Conservation (phyloP, 2,329 filamentous ascomycete species). For the Scytalidium lignicola region DNA sequence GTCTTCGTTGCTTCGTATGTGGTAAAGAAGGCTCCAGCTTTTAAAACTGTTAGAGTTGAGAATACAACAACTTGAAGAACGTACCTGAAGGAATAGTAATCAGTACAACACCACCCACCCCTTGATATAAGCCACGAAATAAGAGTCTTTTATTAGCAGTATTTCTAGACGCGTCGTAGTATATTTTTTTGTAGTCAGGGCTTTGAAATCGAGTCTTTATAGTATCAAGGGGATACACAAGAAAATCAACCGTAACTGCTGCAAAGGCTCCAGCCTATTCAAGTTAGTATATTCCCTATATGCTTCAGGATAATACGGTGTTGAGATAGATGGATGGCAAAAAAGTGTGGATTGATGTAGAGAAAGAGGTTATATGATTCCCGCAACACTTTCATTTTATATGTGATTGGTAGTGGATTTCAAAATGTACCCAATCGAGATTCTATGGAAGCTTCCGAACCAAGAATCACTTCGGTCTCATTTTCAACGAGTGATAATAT, state of each 20-base stretch:
- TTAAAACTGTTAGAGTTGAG: conserved; percentile 13
- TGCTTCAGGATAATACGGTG: too few species aligned
- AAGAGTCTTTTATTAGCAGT: conserved; percentile 49
- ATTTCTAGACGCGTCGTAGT: conserved; percentile 51
- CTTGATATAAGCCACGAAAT: conserved; percentile 78
- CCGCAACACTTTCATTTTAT: too few species aligned
- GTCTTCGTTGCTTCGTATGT: conserved; percentile 77
- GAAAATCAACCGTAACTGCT: conserved; percentile 78
- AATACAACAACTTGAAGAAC: conserved; percentile 8
- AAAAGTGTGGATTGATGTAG: too few species aligned
- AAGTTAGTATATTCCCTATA: conserved; percentile 8
- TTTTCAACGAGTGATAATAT: too few species aligned
- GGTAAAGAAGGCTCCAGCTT: conserved; percentile 82
- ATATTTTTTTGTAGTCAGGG: conserved; percentile 65
- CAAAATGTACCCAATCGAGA: too few species aligned
- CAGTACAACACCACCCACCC: conserved; percentile 77
- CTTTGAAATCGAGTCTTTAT: conserved; percentile 84
- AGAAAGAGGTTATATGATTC: too few species aligned
- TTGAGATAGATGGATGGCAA: too few species aligned
- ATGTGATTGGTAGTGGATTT: too few species aligned
- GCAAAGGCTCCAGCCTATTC: conserved; percentile 74
- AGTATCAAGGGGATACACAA: conserved; percentile 76
- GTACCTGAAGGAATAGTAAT: conserved; percentile 82
- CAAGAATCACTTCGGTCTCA: too few species aligned
- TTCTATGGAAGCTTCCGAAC: too few species aligned